Conservation (phyloP, 805 yeast genomes). For the Candida boleticola region DNA sequence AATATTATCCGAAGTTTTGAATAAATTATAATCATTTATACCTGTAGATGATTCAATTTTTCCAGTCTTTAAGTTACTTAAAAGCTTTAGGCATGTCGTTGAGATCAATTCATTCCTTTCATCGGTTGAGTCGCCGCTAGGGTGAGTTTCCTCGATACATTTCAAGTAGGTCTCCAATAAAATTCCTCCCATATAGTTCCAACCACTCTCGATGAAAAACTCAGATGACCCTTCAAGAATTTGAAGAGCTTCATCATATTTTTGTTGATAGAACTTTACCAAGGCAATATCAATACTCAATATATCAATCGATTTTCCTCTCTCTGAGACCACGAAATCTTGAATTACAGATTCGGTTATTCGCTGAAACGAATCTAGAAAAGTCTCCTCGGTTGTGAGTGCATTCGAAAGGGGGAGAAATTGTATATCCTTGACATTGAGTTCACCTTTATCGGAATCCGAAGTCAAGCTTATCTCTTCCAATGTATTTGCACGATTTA, state of each 20-base stretch:
- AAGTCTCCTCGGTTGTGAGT: slow-evolving; percentile 17
- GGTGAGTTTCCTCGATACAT: slow-evolving; percentile 51
- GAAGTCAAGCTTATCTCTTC: slow-evolving; percentile 16
- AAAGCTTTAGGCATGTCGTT: slow-evolving; percentile 39
- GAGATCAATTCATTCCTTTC: slow-evolving; percentile 27
- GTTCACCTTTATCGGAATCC: not conserved
- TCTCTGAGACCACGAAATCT: slow-evolving; percentile 48
- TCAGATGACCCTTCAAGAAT: slow-evolving; percentile 68
- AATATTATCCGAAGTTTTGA: slow-evolving; percentile 16
- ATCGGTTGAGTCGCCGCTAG: slow-evolving; percentile 16
- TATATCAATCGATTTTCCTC: slow-evolving; percentile 67
- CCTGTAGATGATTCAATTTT: slow-evolving; percentile 14
- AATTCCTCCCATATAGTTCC: slow-evolving; percentile 70
- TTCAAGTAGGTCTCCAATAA: slow-evolving; percentile 65
- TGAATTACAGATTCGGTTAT: slow-evolving; percentile 57
- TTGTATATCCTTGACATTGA: not conserved
- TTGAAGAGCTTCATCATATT: slow-evolving; percentile 59
- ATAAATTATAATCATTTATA: slow-evolving; percentile 24
- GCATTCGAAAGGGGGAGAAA: not conserved
- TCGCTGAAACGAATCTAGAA: slow-evolving; percentile 36
- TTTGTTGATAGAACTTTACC: slow-evolving; percentile 54
- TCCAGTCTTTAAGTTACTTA: slow-evolving; percentile 27
- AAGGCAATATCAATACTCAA: slow-evolving; percentile 79
- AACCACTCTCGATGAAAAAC: slow-evolving; percentile 64
- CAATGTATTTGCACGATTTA: slow-evolving; percentile 18